phyloP scores from a whole-genome alignment of 2,329 filamentous ascomycete species.

The Diatrype stigma region DNA sequence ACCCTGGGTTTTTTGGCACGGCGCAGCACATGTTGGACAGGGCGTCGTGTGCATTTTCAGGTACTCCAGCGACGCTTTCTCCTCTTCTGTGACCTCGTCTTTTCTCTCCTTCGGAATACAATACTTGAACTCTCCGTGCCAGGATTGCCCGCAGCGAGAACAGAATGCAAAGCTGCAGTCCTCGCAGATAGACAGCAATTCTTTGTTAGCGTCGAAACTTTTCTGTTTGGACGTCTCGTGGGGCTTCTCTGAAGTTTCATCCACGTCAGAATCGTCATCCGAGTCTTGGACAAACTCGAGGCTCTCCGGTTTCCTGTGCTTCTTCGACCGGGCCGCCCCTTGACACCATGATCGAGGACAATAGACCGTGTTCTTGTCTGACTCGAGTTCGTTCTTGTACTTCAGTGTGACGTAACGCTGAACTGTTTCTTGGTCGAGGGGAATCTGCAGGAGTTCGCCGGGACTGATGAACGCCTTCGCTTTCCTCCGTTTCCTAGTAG shows the following conservation, averaged over 20 bases:
- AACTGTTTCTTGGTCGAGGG: constrained; percentile 65
- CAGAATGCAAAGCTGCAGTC: constrained; percentile 92
- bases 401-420: constrained; percentile 86
- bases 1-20: constrained; percentile 84
- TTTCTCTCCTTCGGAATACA: constrained; percentile 63
- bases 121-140: constrained; percentile 82
- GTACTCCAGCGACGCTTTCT: constrained; percentile 83
- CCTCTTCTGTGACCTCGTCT: constrained; percentile 74
- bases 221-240: constrained; percentile 21
- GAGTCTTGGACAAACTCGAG: constrained; percentile 56
- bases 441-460: constrained; percentile 77
- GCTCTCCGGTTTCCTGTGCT: constrained; percentile 66
- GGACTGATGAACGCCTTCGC: constrained; percentile 69
- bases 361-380: constrained; percentile 87
- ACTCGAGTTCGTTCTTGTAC: constrained; percentile 87
- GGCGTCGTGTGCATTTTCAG: constrained; percentile 75
- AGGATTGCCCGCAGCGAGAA: constrained; percentile 63
- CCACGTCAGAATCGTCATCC: constrained; percentile 45
- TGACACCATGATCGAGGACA: constrained; percentile 92
- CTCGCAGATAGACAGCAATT: constrained; percentile 79
- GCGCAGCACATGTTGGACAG: constrained; percentile 82
- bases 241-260: constrained; percentile 38
- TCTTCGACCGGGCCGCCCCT: constrained; percentile 75
- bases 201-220: constrained; percentile 28
- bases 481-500: constrained; percentile 49